Base-by-base conservation (phyloP, 1,284 basidiomycete species). In the Lentinula novae-zelandiae region DNA sequence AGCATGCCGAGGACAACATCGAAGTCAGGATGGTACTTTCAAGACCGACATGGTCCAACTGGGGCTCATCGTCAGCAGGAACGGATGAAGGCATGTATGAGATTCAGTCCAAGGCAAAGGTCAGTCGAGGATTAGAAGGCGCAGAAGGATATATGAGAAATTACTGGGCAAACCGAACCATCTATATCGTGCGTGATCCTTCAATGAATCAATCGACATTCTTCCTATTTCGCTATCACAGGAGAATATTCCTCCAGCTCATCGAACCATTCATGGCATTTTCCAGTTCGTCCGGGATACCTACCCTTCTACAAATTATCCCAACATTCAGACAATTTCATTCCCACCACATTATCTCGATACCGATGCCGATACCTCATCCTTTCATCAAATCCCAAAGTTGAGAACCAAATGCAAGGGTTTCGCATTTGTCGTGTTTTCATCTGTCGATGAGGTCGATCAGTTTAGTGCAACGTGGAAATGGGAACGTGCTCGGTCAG, bases 211-310 rank as follows among this genome's bases (percentile, higher is more conserved):
- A 2, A 46, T 20, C 53, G 51, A 31, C 27, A 54, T 62, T 12
- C 62, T 60, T 22, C 61, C 22, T 38, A 51, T 36, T n/a, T 6
- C 2, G 1, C 57, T 55, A 20, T 10, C 49, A 17, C 62, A 92
- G 90, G 90, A 92, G 75, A 84, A 83, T 62, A 80, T 91, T n/a
- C 90, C 90, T 0, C 66, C 71, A 0, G 70, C 76, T 34, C 76
- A 81, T 65, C 80, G 83, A 51, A 80, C 75, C 0, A 60, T 84
- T 2, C 72, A 79, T 7, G 73, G 75, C 1, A 77, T 89, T 38
- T 70, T 73, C n/a, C 74, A 71, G 20, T 81, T 89, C 57, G 63
- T 80, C 0, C 67, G 72, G 0, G 60, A 66, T 1, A 13, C 53
- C 54, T 38, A 62, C 10, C 10, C 67, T 15, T 65, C 63, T 5